These are phyloP conservation scores for Thalassiosira livingstoniorum DNA, from an alignment of 352 stramenopile genomes.

Conservation along the genomic window DNA sequence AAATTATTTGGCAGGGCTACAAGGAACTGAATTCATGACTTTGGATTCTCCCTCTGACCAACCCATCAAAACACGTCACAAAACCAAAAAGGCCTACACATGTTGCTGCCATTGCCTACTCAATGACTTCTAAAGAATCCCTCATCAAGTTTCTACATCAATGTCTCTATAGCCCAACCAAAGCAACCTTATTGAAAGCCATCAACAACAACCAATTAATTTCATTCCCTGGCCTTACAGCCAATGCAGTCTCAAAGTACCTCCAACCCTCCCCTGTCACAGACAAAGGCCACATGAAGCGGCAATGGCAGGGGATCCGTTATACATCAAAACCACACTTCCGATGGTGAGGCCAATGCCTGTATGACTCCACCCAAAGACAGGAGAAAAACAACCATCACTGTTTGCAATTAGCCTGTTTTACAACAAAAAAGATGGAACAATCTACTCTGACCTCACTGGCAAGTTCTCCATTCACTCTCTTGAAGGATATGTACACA, in stretches of 20 bases:
- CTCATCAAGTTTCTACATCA: constrained; percentile 13
- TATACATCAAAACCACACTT: no score
- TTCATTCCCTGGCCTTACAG: not conserved
- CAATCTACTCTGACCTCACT: constrained; percentile 45
- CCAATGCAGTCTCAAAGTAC: not conserved
- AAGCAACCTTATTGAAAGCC: not conserved
- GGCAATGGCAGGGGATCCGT: not conserved
- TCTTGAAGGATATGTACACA: constrained; percentile 40
- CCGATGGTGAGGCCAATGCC: no score
- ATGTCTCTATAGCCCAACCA: not conserved
- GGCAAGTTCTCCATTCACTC: constrained; percentile 24
- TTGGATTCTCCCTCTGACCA: not conserved
- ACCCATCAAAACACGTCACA: not conserved
- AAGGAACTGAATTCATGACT: not conserved
- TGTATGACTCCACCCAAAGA: no score
- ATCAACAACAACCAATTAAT: not conserved
- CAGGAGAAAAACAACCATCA: no score
- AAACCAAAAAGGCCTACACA: no score
- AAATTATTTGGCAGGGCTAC: not conserved
- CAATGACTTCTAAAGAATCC: not conserved
- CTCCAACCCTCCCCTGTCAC: not conserved
- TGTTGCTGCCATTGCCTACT: not conserved
- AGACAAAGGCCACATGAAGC: constrained; percentile 16
- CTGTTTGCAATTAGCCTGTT: no score
- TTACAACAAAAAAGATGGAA: constrained; percentile 26